Conservation (phyloP, 169 alveolate species). For the Plasmodium relictum region DNA sequence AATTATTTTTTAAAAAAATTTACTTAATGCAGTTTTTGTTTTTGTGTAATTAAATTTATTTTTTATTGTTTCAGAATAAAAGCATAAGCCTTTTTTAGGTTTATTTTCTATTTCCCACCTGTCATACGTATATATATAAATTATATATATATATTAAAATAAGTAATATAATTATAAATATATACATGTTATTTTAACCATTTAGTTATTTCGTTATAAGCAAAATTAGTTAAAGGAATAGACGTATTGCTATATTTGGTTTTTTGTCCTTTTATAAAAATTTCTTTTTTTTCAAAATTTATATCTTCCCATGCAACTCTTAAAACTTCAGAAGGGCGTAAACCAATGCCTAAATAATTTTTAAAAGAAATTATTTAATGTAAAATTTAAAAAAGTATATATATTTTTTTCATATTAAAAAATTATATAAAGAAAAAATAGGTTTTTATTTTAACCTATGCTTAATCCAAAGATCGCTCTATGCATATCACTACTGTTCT, state of each 20-base stretch:
- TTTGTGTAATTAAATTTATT: constrained; percentile 51
- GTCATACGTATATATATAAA: not conserved
- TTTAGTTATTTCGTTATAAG: constrained; percentile 76
- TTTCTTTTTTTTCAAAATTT: constrained; percentile 76
- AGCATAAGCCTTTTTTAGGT: constrained; percentile 81
- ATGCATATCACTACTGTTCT: constrained; percentile 79
- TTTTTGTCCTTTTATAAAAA: constrained; percentile 81
- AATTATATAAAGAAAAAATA: not conserved
- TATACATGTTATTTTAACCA: constrained; percentile 65
- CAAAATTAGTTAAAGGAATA: constrained; percentile 82
- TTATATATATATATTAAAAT: not conserved
- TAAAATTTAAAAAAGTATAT: not conserved
- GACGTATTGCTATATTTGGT: constrained; percentile 80
- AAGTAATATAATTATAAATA: not conserved
- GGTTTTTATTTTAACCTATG: constrained; percentile 40
- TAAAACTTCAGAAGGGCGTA: constrained; percentile 83
- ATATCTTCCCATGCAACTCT: constrained; percentile 83
- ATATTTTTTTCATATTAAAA: not conserved
- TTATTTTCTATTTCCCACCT: constrained; percentile 84
- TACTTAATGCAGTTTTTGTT: constrained; percentile 80
- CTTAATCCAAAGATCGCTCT: constrained; percentile 82
- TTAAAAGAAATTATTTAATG: not conserved
- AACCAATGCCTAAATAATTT: constrained; percentile 79
- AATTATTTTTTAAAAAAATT: constrained; percentile 9
- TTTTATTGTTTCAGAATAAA: constrained; percentile 78